Conservation (phyloP, 2,329 filamentous ascomycete species). For the Trichoderma atrobrunneum region DNA sequence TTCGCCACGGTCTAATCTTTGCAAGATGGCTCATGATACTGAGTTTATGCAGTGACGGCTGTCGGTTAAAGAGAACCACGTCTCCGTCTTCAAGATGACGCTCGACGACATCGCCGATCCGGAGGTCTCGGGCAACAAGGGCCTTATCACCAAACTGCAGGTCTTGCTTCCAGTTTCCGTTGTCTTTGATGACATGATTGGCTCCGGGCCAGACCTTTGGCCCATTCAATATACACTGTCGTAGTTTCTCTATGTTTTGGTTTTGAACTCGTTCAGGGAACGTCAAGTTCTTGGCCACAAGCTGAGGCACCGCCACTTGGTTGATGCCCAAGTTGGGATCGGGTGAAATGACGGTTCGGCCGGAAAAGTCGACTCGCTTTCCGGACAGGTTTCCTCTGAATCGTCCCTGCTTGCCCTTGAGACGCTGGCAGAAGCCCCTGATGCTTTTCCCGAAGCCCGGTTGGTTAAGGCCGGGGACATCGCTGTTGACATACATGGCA, state of each 20-base stretch:
- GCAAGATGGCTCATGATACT: constrained; percentile 96
- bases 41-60: constrained; percentile 95
- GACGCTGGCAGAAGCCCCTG: constrained; percentile 86
- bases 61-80: constrained; percentile 95
- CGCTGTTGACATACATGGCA: constrained; percentile 97
- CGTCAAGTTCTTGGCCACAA: constrained; percentile 95
- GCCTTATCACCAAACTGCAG: constrained; percentile 73
- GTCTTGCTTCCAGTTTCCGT: constrained; percentile 65
- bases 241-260: constrained; percentile 82
- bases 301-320: constrained; percentile 83
- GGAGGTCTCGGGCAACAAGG: constrained; percentile 68
- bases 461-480: constrained; percentile 88
- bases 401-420: constrained; percentile 96
- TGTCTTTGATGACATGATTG: constrained; percentile 70
- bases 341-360: constrained; percentile 93
- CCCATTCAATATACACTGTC: constrained; percentile 71
- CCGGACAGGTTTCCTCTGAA: constrained; percentile 96
- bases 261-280: constrained; percentile 86
- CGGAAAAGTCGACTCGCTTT: constrained; percentile 98
- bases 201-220: constrained; percentile 81
- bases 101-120: constrained; percentile 85
- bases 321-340: constrained; percentile 93
- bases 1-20: constrained; percentile 91
- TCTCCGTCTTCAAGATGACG: constrained; percentile 94
- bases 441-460: constrained; percentile 84